phyloP scores from a whole-genome alignment of 2,329 filamentous ascomycete genomes.

The Calonectria hawksworthii region DNA sequence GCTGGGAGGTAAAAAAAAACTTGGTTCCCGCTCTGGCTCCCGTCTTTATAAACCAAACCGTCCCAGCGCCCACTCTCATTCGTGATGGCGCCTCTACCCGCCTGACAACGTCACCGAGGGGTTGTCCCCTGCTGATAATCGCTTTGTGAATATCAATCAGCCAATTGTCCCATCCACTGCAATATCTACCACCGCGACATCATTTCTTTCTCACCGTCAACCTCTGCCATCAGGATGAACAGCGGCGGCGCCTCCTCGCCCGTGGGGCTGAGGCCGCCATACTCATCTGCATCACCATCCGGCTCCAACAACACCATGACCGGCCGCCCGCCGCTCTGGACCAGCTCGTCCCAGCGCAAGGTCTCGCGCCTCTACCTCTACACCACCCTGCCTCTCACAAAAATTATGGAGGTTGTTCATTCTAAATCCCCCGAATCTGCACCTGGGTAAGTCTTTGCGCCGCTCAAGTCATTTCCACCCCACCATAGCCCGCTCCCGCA shows the following conservation, averaged over 20 bases:
- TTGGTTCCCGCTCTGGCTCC: background rate
- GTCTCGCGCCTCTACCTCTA: slow-evolving; percentile 70
- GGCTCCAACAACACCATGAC: slow-evolving; percentile 49
- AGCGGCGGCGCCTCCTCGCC: slow-evolving; percentile 18
- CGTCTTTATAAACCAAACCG: slow-evolving; percentile 14
- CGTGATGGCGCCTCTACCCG: slow-evolving; percentile 17
- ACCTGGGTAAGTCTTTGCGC: slow-evolving; percentile 57
- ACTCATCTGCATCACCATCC: slow-evolving; percentile 46
- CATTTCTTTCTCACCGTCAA: background rate
- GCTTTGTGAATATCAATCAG: background rate
- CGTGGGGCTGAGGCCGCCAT: slow-evolving; percentile 22
- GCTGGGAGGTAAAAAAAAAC: background rate
- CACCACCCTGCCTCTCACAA: slow-evolving; percentile 65
- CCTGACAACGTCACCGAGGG: slow-evolving; percentile 16
- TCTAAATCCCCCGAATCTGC: slow-evolving; percentile 56
- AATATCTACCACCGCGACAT: background rate
- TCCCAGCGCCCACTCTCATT: slow-evolving; percentile 19
- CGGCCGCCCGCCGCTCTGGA: slow-evolving; percentile 71
- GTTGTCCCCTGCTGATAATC: slow-evolving; percentile 18
- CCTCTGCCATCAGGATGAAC: slow-evolving; percentile 21
- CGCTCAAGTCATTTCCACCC: background rate
- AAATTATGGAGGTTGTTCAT: slow-evolving; percentile 64
- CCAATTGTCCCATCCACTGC: background rate
- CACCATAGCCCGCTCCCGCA: background rate
- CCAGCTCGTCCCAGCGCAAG: slow-evolving; percentile 64